Conservation (phyloP, 208 protist species). For the Endotrypanum monterogeii region DNA sequence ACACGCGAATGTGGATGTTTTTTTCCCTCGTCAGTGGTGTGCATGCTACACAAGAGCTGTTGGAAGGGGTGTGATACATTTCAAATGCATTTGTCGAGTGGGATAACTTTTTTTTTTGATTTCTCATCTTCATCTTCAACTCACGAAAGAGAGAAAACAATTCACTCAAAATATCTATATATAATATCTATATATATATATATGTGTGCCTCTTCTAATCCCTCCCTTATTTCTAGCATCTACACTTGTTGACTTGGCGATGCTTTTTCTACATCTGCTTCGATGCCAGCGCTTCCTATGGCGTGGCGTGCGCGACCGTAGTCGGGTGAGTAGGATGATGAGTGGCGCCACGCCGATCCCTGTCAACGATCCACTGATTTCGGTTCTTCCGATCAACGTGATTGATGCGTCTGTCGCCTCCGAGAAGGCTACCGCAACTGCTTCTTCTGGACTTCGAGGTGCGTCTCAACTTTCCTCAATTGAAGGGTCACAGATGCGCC, state of each 20-base stretch:
- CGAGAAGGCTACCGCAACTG: background rate
- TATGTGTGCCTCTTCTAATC: background rate
- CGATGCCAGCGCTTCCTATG: slow-evolving; percentile 25
- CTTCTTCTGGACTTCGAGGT: too few relatives aligned
- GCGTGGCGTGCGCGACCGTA: slow-evolving; percentile 22
- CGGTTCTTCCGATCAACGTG: slow-evolving; percentile 7
- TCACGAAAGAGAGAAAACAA: too few relatives aligned
- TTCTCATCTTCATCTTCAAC: too few relatives aligned
- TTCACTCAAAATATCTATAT: too few relatives aligned
- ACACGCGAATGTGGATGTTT: background rate
- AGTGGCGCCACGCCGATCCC: slow-evolving; percentile 11
- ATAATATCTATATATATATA: background rate
- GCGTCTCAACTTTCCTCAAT: background rate
- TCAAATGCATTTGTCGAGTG: too few relatives aligned
- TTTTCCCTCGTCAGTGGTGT: background rate
- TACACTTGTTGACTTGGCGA: background rate
- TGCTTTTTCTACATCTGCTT: slow-evolving; percentile 13
- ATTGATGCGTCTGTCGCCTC: slow-evolving; percentile 11
- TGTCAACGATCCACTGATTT: background rate
- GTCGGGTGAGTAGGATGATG: slow-evolving; percentile 9
- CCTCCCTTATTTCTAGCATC: background rate
- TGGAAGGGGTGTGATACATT: too few relatives aligned
- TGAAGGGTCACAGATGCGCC: slow-evolving; percentile 17
- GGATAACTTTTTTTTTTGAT: too few relatives aligned
- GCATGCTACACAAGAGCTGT: too few relatives aligned